phyloP scores from a whole-genome alignment of 768 basidiomycete genomes.

The Trametes gibbosa region DNA sequence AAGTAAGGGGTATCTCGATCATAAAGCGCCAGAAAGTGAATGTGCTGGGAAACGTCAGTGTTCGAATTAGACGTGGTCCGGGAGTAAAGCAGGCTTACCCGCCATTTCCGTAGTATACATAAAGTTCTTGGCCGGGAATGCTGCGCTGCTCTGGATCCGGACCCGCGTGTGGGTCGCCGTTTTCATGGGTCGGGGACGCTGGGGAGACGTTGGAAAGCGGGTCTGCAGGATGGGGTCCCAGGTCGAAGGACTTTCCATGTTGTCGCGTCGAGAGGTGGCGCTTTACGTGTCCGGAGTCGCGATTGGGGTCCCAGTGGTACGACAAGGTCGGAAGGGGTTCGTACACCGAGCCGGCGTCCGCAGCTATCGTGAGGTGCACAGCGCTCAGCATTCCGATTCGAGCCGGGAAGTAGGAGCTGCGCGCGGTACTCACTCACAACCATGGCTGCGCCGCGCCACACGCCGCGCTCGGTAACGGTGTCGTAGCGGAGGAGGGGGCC shows the following conservation, averaged over 20 bases:
- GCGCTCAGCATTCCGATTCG: neutral
- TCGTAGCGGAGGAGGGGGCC: constrained; percentile 90
- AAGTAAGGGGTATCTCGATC: constrained; percentile 73
- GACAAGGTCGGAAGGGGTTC: constrained; percentile 68
- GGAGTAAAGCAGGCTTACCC: constrained; percentile 21
- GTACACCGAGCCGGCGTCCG: constrained; percentile 76
- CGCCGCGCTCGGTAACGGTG: constrained; percentile 70
- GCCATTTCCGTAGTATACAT: constrained; percentile 28
- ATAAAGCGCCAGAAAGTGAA: constrained; percentile 95
- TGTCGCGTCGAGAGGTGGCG: constrained; percentile 9
- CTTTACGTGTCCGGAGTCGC: constrained; percentile 13
- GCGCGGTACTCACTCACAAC: constrained; percentile 71
- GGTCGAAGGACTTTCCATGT: constrained; percentile 45
- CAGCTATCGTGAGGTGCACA: constrained; percentile 41
- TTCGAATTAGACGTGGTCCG: neutral
- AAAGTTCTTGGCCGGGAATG: constrained; percentile 26
- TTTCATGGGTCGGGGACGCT: constrained; percentile 7
- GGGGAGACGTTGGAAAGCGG: constrained; percentile 48
- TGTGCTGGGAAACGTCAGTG: constrained; percentile 44
- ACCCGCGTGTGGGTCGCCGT: neutral
- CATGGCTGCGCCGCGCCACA: constrained; percentile 88
- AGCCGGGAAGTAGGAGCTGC: neutral
- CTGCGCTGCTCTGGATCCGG: constrained; percentile 15
- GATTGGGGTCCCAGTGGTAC: constrained; percentile 69
- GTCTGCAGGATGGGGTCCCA: constrained; percentile 74